Evolutionary conservation across 805 yeast genomes (phyloP), one percentile per base, ranked within the genome.

Genomic region (Yamadazyma kitorensis): DNA sequence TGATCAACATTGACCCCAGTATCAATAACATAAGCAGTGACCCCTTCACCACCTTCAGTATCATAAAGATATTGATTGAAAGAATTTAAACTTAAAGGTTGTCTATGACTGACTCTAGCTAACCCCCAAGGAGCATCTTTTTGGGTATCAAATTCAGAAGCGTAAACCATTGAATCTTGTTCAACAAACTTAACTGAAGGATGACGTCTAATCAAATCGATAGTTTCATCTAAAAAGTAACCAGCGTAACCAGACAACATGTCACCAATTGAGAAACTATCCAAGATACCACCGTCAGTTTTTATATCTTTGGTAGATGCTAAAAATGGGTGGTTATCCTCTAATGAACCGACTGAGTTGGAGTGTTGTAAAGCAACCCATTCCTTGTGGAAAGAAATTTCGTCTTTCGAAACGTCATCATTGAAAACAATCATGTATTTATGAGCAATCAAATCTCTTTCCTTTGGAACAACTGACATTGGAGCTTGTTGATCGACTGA

Each of bases 71-170:
- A 86, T 57, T 81, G 81, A 63, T 79, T 80, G 66, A 80, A 81
- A 34, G 81, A 72, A 39, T 81, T 81, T 43, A 83, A 70, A 44
- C 78, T 76, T 52, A 82, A 70, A 12, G 80, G 71, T 38, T 79
- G 76, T 61, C 89, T 76, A 65, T 87, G 95, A 17, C 95, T 84
- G 41, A 88, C 78, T 70, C 96, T 78, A 17, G 95, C 85, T 44
- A 88, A 74, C 51, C 96, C 96, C 96, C 96, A 88, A 29, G 96
- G 95, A 18, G 95, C 89, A 43, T 88, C 88, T 45, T 75, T 74
- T 66, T 87, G 93, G 40, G 76, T 72, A 41, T 78, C 75, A 33
- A 79, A 72, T 48, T 78, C 81, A 33, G 64, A 67, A 18, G 87
- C 77, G 42, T 69, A 64, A 35, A 86, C 95, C 42, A 70, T 60